A percentile compares a stretch with the other conserved stretches of the same genome.
phyloP scores from a whole-genome alignment of 225 moss, liverwort and hornwort genomes.

The Bryoerythrophyllum caledonicum region DNA sequence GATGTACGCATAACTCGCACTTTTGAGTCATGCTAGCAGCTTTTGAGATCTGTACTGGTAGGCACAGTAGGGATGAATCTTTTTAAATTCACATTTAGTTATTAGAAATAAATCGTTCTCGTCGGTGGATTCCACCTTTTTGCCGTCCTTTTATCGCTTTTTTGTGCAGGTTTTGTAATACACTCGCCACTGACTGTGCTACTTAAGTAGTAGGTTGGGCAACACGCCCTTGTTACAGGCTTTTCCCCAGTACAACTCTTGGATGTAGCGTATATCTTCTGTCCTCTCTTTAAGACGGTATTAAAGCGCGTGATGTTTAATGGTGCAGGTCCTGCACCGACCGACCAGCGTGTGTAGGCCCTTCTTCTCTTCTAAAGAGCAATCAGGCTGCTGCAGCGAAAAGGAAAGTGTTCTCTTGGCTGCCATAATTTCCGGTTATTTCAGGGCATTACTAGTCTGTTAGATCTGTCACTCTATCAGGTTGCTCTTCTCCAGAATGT shows the following conservation, averaged over 20 bases:
- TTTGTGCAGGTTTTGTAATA: slow-evolving; percentile 50
- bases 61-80: slow-evolving; percentile 43
- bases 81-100: slow-evolving; percentile 42
- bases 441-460: too few relatives aligned
- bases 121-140: slow-evolving; percentile 37
- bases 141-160: slow-evolving; percentile 31
- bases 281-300: background rate
- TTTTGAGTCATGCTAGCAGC: slow-evolving; percentile 38
- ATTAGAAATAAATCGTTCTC: slow-evolving; percentile 62
- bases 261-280: background rate
- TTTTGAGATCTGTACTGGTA: slow-evolving; percentile 56
- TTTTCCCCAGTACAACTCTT: background rate
- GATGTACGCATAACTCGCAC: slow-evolving; percentile 36
- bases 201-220: too few relatives aligned
- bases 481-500: too few relatives aligned
- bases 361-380: background rate
- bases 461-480: background rate
- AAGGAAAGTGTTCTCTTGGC: background rate
- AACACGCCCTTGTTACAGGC: slow-evolving; percentile 10
- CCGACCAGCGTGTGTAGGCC: background rate
- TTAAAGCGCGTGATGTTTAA: background rate
- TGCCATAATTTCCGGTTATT: background rate
- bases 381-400: background rate
- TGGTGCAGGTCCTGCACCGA: background rate
- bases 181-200: slow-evolving; percentile 25